phyloP scores from a whole-genome alignment of 73 alveolate species.

The Diophrys sp. region DNA sequence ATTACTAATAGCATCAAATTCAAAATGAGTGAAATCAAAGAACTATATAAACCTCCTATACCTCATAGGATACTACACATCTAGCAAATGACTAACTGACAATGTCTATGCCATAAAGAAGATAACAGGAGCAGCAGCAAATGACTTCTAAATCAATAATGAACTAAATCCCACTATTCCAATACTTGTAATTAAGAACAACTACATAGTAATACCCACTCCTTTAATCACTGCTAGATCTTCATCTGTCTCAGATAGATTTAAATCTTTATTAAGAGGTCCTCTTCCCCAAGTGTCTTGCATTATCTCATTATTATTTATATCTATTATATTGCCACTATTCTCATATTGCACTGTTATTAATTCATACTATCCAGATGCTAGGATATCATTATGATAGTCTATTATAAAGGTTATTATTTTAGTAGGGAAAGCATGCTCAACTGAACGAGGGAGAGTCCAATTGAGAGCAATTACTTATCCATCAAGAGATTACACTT shows the following conservation, averaged over 20 bases:
- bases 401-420: slow-evolving; percentile 5
- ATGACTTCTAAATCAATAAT: background rate
- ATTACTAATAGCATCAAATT: background rate
- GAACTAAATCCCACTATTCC: background rate
- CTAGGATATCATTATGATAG: background rate
- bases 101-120: background rate
- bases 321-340: background rate
- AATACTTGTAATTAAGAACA: background rate
- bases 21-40: background rate
- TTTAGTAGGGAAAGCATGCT: slow-evolving; percentile 16
- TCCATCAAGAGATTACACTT: background rate
- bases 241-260: background rate
- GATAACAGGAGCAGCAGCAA: background rate
- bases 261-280: background rate
- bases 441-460: slow-evolving; percentile 5
- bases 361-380: background rate
- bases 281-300: background rate
- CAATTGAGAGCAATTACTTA: background rate
- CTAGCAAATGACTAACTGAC: background rate
- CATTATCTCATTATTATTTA: too few species aligned
- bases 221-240: background rate
- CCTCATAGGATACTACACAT: background rate
- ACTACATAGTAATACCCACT: background rate
- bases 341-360: background rate
- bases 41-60: background rate